phyloP scores from a whole-genome alignment of 306 rosid species.

The Phaseolus lunatus region DNA sequence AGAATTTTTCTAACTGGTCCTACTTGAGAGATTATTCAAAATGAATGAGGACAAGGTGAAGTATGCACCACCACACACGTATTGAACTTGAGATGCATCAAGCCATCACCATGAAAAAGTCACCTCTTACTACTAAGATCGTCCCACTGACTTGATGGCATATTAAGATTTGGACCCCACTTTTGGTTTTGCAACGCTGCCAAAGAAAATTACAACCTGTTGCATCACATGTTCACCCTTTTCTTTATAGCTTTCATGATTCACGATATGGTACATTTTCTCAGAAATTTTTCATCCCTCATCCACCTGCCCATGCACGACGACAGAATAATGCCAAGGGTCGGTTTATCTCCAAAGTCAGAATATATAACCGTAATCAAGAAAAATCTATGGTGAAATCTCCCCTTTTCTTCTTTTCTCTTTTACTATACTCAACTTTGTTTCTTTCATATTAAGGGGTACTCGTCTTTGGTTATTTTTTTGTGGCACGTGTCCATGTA shows the following conservation, averaged over 20 bases:
- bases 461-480: slow-evolving; percentile 4
- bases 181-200: slow-evolving; percentile 23
- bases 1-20: slow-evolving; percentile 28
- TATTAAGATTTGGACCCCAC: slow-evolving; percentile 49
- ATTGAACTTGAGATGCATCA: slow-evolving; percentile 20
- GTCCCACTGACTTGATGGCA: slow-evolving; percentile 41
- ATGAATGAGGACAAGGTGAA: slow-evolving; percentile 34
- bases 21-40: slow-evolving; percentile 38
- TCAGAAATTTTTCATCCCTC: background rate
- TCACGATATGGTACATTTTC: slow-evolving; percentile 31
- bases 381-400: slow-evolving; percentile 3
- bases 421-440: background rate
- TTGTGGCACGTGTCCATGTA: background rate
- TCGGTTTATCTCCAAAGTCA: background rate
- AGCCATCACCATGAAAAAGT: background rate
- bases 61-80: slow-evolving; percentile 1
- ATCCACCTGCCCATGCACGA: slow-evolving; percentile 20
- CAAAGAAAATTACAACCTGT: slow-evolving; percentile 47
- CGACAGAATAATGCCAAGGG: slow-evolving; percentile 37
- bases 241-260: slow-evolving; percentile 37
- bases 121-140: background rate
- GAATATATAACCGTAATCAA: background rate
- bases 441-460: background rate
- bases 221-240: slow-evolving; percentile 44
- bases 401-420: background rate